Base-by-base conservation (phyloP, 1,284 basidiomycete species). In the Neonothopanus nambi region DNA sequence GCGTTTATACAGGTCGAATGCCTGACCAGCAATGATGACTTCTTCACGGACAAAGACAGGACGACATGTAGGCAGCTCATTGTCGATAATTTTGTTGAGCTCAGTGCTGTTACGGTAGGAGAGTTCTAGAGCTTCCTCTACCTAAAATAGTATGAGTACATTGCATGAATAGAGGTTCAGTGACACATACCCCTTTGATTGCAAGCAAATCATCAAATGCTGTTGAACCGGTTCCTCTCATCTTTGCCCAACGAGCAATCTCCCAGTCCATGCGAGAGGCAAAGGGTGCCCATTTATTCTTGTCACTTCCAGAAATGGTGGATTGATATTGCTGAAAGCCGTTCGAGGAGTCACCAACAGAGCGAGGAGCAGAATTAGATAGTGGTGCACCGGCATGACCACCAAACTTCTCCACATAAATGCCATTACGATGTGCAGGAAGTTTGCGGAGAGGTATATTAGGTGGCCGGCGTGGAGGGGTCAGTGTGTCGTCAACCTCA, bases 201-300 rank as follows among this genome's bases (percentile, higher is more conserved):
- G 48, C 35, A 40, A 70, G 52, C 9, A 71, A 55, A 12, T 70
- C 64, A 0, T 61, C 48, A 39, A 70, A 63, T 5, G 66, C 69
- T 3, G 63, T 68, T 5, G 67, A 68, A 7, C 65, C 58, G 2
- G 63, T 59, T 0, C 69, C 66, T 18, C 60, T 61, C 8, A 65
- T 48, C 49, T 70, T 70, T 9, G 68, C 67, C 70, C 70, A 72
- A 1, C 45, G 39, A 1, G 66, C 70, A 23, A 71, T 51, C 28
- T 70, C 67, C 69, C 68, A 72, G 13, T 71, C 69, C 46, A 65
- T 23, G 30, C 61, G 49, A 8, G 62, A 68, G 3, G 53, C 26
- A 56, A 68, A 68, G 0, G 65, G 65, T 11, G 56, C 57, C n/a
- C 52, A 68, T 3, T 48, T 51, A 52, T 65, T 65, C 1, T 42